Evolutionary conservation across 352 stramenopile genomes (phyloP).

Genomic region (Pythium utonaiense): DNA sequence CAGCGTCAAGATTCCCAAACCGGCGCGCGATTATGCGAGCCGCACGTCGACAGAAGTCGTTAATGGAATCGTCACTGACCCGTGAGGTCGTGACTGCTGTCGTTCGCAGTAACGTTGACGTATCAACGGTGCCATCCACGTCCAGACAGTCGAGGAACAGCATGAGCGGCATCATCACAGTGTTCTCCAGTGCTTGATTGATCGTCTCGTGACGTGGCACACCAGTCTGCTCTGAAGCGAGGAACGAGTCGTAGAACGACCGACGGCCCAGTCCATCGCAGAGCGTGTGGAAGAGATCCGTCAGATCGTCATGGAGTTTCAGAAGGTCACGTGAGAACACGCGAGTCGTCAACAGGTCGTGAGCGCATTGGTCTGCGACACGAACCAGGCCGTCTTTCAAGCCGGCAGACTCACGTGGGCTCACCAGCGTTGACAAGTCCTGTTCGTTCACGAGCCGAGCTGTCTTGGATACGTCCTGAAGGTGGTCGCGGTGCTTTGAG

Average conservation of each 20-base stretch:
- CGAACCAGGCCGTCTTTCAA: slow-evolving; percentile 19
- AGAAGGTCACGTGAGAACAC: slow-evolving; percentile 34
- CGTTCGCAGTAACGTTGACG: neutral
- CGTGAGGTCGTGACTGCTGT: neutral
- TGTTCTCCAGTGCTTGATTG: slow-evolving; percentile 19
- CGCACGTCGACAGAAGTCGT: slow-evolving; percentile 2
- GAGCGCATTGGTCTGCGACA: slow-evolving; percentile 18
- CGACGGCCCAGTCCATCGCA: slow-evolving; percentile 25
- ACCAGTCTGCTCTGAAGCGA: slow-evolving; percentile 5
- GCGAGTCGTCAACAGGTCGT: slow-evolving; percentile 27
- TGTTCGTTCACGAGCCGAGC: slow-evolving; percentile 24
- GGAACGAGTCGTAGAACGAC: slow-evolving; percentile 22
- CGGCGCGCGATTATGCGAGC: slow-evolving; percentile 2
- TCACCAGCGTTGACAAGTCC: slow-evolving; percentile 24
- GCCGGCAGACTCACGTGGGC: slow-evolving; percentile 1
- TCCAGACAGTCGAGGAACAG: slow-evolving; percentile 29
- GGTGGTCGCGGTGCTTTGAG: slow-evolving; percentile 26
- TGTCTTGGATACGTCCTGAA: slow-evolving; percentile 23
- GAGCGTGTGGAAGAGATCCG: slow-evolving; percentile 26
- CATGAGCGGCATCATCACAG: slow-evolving; percentile 30
- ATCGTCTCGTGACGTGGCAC: slow-evolving; percentile 10
- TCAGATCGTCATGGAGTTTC: slow-evolving; percentile 31
- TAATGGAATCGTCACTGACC: neutral
- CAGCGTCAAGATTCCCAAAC: neutral
- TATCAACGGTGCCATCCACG: slow-evolving; percentile 18